Percentiles rank a stretch among this genome's conserved stretches.
These are phyloP conservation scores for Emergomyces orientalis DNA, from an alignment of 2,329 filamentous ascomycete genomes.

Conservation along the genomic window DNA sequence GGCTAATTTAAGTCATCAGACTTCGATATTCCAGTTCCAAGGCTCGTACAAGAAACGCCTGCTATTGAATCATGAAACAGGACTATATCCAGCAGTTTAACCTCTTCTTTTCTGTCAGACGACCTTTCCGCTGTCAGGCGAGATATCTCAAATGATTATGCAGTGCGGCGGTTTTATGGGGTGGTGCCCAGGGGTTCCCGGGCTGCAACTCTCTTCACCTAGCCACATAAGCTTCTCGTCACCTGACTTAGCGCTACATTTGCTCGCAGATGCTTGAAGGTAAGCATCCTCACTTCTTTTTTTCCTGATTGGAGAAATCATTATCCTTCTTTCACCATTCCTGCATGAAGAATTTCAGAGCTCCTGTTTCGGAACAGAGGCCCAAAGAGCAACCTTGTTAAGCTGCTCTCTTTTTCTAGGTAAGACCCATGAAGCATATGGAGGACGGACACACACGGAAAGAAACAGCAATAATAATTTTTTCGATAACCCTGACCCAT, in stretches of 20 bases:
- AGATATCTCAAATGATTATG: not conserved
- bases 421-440: not conserved
- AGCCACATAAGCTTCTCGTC: not conserved
- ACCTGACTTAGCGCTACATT: slow-evolving; percentile 3
- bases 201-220: not conserved
- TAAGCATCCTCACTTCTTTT: not conserved
- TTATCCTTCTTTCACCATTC: not conserved
- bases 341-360: not conserved
- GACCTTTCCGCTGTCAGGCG: not conserved
- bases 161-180: not conserved
- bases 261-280: not conserved
- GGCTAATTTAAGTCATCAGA: not conserved
- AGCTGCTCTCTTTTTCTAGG: not conserved
- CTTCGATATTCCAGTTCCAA: not conserved
- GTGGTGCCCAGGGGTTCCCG: not conserved
- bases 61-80: not conserved
- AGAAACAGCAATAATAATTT: not conserved
- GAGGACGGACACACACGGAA: not conserved
- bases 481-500: not conserved
- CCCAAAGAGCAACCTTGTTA: not conserved
- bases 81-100: not conserved
- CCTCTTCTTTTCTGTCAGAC: not conserved
- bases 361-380: not conserved
- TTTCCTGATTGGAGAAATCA: not conserved
- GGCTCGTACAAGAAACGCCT: not conserved